Evolutionary conservation across 2,329 filamentous ascomycete species (phyloP), one percentile per base, ranked within the genome.

Genomic region (Talaromyces sp.): DNA sequence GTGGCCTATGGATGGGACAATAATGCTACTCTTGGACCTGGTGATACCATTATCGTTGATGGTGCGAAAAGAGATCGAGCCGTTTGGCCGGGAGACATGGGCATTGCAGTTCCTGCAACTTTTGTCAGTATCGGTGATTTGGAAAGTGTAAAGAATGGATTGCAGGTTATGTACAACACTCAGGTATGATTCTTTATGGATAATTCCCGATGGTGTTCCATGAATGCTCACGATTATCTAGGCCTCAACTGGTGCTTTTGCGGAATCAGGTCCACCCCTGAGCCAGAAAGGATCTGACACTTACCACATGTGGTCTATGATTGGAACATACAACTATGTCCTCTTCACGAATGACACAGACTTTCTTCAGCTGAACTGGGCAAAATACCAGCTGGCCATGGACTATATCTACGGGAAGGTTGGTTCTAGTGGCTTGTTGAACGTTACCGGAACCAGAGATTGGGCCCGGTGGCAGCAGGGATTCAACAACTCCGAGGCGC

Each of bases 301-400:
- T 8, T 77, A 77, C 63, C 75, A 77, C 59, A 79, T 86, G 70
- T 84, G 84, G 75, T 83, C 82, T 1, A 80, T 88, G 73, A 83
- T 88, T 50, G 84, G 84, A 2, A 83, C 83, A 6, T 84, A 85
- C 71, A 85, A 86, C 60, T 87, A 87, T 68, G 78, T 85, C 52
- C 76, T 87, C 2, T 87, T 81, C 68, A 83, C 83, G 0, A 82
- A 83, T 27, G 83, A 88, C 63, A 74, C 80, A 4, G 72, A 71
- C 0, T 87, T 84, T 64, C 70, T 87, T 13, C 66, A 70, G 3
- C 62, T 69, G 5, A 81, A 81, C 31, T 87, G 84, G 84, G 68
- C 74, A 0, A 77, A 76, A 3, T 86, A 86, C 68, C 71, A 79
- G 7, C 71, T 71, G 8, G 84, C 81, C 0, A 81, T 87, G 77